Percentiles rank a stretch among this genome's conserved stretches.
Conservation (phyloP, 768 basidiomycete genomes). For the Pseudohyphozyma bogoriensis region DNA sequence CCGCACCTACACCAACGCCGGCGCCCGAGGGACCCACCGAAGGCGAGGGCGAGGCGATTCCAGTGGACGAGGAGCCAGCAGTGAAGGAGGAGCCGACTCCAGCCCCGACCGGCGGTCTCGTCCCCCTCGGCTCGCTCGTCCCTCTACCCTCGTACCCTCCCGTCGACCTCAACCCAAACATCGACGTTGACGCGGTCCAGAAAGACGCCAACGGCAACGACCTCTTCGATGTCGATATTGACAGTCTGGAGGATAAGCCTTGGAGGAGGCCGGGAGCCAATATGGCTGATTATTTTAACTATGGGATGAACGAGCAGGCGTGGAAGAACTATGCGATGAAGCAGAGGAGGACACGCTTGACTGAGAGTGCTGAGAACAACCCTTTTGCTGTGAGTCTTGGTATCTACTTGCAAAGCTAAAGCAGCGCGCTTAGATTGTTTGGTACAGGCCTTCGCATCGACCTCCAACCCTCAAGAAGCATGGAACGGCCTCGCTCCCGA, state of each 20-base stretch:
- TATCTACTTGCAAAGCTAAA: neutral
- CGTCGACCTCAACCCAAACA: constrained; percentile 29
- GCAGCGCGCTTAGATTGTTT: constrained; percentile 50
- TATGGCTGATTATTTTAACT: constrained; percentile 97
- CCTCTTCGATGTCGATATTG: constrained; percentile 36
- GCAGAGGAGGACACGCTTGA: constrained; percentile 66
- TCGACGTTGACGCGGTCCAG: constrained; percentile 33
- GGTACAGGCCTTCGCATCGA: constrained; percentile 73
- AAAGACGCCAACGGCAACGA: constrained; percentile 24
- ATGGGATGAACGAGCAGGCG: constrained; percentile 92
- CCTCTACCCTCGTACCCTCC: constrained; percentile 29
- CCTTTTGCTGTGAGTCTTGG: constrained; percentile 40
- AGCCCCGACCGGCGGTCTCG: constrained; percentile 27
- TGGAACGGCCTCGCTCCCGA: constrained; percentile 33
- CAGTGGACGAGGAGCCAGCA: constrained; percentile 8
- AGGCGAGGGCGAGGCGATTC: neutral
- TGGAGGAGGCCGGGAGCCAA: constrained; percentile 90
- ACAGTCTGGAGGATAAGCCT: constrained; percentile 35
- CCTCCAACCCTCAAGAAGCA: constrained; percentile 39
- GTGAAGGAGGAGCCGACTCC: constrained; percentile 3
- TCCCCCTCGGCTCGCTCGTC: constrained; percentile 29
- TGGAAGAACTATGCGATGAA: constrained; percentile 90
- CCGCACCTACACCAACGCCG: constrained; percentile 42
- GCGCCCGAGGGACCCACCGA: constrained; percentile 17
- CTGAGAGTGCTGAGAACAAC: constrained; percentile 67